Evolutionary conservation across 306 rosid genomes (phyloP), one percentile per base, ranked within the genome.

Genomic region (Cicer judaicum): DNA sequence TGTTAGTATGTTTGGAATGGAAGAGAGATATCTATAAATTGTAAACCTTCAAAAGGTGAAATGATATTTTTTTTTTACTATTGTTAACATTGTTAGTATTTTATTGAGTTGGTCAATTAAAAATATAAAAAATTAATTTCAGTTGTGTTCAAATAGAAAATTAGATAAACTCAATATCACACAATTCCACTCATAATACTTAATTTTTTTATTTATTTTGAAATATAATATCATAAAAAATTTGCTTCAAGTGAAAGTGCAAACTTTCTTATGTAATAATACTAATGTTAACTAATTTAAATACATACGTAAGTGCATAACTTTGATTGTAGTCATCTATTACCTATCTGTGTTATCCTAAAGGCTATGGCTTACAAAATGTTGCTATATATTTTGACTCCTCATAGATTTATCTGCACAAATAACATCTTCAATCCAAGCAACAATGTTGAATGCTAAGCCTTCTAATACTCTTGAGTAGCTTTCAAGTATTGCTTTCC

Each of bases 391-490:
- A 68, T 77, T 73, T 67, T 74, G 79, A 42, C 73, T 81, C 74
- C 82, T 87, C 81, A 78, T 66, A 34, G 91, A 81, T 76, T 81
- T 81, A 79, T 89, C 90, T 64, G 78, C 85, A 73, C 40, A 38
- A 73, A 82, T 77, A 80, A 85, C 95, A 85, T 87, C 92, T 74
- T 89, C 92, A 82, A 80, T 87, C 95, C 95, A 89, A 68, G 95
- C 90, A 55, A 89, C 95, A 63, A 84, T 80, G 84, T 89, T 89
- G 90, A 89, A 89, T 61, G 95, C 89, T 70, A 87, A 72, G 19
- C 95, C 87, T 86, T 89, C 95, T 67, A 89, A 82, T 8, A 89
- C 90, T 81, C 95, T 89, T 64, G 95, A 87, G 81, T 89, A 89
- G 82, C 95, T 89, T 70, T 89, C 95, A 50, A 89, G 71, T 66